Evolutionary conservation across 306 rosid genomes (phyloP), one percentile per base, ranked within the genome.

Genomic region (Bauhinia variegata): DNA sequence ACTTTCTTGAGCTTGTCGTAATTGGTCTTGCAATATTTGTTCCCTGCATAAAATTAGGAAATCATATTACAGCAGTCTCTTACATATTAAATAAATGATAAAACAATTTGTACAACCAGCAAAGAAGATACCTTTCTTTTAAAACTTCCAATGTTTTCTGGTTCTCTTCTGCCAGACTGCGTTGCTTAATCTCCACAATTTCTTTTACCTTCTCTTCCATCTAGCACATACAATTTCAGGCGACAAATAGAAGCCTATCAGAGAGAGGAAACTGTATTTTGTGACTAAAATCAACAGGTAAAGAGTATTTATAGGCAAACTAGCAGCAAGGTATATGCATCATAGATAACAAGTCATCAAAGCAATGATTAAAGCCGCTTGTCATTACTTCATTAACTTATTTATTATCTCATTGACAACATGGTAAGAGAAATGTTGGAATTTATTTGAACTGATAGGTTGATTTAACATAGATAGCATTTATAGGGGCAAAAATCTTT

Each of bases 181-280:
- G 88, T 68, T 93, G 99, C 84, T 90, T 93, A 43, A 93, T 93
- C 84, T 93, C 99, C 81, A 93, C 99, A 63, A 90, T 76, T 76
- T 93, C 99, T 84, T 86, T 88, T 64, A 93, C 85, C 82, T 90
- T 93, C 74, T 93, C 99, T 82, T 93, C 96, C 99, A 90, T 93
- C 99, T 90, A 66, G 66, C 33, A 49, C 59, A 75, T 15, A 76
- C 48, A 75, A 50, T 58, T 76, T 73, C 48, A 47, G 52, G 46
- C 9, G 42, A 71, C 44, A 70, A 43, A 80, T 17, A 44, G 54
- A 82, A 73, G 60, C 55, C 61, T 41, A 67, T 14, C 37, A 65
- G 62, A 49, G 12, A 19, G 13, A 54, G 33, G 16, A 2, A 70
- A 34, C 42, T 28, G 39, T 44, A 34, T 53, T 58, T 47, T 59